Base-by-base conservation (phyloP, 1,284 basidiomycete species). In the Peniophora sp. region DNA sequence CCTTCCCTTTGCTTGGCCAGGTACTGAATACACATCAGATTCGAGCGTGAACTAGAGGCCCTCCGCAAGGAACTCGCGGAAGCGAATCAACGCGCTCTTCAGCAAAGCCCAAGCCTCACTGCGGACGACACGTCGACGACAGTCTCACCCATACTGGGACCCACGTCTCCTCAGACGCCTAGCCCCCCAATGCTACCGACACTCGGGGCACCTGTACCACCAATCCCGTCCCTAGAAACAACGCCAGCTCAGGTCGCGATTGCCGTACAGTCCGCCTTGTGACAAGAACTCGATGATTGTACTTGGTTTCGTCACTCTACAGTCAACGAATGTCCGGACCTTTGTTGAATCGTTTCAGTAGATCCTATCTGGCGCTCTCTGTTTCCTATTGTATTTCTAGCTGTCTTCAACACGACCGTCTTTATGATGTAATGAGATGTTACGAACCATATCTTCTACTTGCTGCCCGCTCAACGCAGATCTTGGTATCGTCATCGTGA, bases 11-110 rank as follows among this genome's bases (percentile, higher is more conserved):
- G 12, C 43, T 45, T 10, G 17, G 14, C 17, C n/a, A n/a, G n/a
- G n/a, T 24, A 20, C 43, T 45, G 3, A 22, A 10, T 10, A 9
- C 43, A 9, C 10, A 22, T 23, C 20, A 45, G 43, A 22, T 45
- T 45, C 23, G 43, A 45, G 23, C 43, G 43, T 24, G 43, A 45
- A 24, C 43, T 45, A 9, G 43, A 45, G 43, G 20, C 23, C 5
- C 23, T 45, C 9, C 43, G 43, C 23, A 45, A 45, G 23, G 43
- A 45, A 20, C 43, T 45, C 43, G 43, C 43, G 20, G 43, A 45
- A n/a, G 43, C 43, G n/a, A 45, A 45, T n/a, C 20, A 22, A 10
- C 43, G 43, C n/a, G 15, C 43, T n/a, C 5, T 20, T 10, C 41
- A 11, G 22, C 43, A 45, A 24, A 45, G 43, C 22, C 43, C 43